Percentiles rank a stretch among this genome's conserved stretches.
phyloP scores from a whole-genome alignment of 2,329 filamentous ascomycete species.

The Nannizzia gypsea region DNA sequence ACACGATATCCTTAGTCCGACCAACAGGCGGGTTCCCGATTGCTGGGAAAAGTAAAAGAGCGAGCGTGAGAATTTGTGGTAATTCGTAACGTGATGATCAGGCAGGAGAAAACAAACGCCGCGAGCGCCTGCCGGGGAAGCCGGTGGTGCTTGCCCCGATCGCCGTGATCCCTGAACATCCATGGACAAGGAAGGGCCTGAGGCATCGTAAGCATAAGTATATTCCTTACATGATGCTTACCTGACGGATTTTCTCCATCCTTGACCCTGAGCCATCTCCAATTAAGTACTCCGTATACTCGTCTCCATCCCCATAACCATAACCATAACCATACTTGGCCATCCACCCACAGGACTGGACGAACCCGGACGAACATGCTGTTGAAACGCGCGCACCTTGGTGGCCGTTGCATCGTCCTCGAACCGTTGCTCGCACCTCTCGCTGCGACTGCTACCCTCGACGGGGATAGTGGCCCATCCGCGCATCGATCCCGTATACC shows the following conservation, averaged over 20 bases:
- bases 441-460: background rate
- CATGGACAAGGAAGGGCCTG: background rate
- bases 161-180: background rate
- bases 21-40: background rate
- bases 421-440: too few relatives aligned
- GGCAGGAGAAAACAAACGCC: background rate
- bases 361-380: background rate
- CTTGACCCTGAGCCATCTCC: background rate
- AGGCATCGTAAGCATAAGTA: background rate
- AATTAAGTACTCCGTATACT: too few relatives aligned
- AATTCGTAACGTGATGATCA: conserved; percentile 2
- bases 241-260: background rate
- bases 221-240: background rate
- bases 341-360: background rate
- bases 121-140: background rate
- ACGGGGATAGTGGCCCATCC: background rate
- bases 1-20: too few relatives aligned
- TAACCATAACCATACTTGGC: background rate
- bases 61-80: background rate
- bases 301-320: background rate
- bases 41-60: conserved; percentile 1
- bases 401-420: background rate
- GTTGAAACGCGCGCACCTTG: background rate
- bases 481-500: background rate
- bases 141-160: conserved; percentile 3